Evolutionary conservation across 441 rosid genomes (phyloP).

Genomic region (Raphanus hybrid): DNA sequence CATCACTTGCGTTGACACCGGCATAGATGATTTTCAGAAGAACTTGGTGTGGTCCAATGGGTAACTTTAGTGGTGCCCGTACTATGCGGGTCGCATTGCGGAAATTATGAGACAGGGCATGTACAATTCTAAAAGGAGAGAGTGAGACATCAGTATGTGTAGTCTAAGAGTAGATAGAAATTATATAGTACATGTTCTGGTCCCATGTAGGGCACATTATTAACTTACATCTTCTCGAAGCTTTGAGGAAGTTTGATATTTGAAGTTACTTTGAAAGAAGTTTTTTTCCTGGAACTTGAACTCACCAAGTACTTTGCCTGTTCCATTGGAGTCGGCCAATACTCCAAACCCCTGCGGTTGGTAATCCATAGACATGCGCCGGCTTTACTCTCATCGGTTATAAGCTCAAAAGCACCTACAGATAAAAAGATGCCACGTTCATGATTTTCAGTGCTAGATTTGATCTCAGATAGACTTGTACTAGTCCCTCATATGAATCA

Average conservation of each 20-base stretch:
- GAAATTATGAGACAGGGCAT: constrained; percentile 83
- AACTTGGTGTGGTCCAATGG: constrained; percentile 75
- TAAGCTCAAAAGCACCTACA: constrained; percentile 91
- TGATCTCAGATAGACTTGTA: not conserved
- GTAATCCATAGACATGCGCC: constrained; percentile 95
- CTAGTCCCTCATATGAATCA: not conserved
- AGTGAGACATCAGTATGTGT: constrained; percentile 29
- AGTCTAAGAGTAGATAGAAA: constrained; percentile 28
- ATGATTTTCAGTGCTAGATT: constrained; percentile 11
- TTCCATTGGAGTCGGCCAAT: constrained; percentile 89
- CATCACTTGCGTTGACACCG: constrained; percentile 99
- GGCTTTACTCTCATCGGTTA: constrained; percentile 76
- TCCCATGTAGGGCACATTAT: not conserved
- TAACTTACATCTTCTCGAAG: constrained; percentile 87
- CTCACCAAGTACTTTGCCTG: constrained; percentile 69
- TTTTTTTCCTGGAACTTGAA: constrained; percentile 48
- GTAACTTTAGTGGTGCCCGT: constrained; percentile 56
- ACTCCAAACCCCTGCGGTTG: constrained; percentile 86
- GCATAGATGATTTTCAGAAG: constrained; percentile 88
- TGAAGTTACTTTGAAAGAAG: constrained; percentile 46
- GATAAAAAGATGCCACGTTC: not conserved
- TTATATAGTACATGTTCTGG: constrained; percentile 2
- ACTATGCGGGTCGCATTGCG: constrained; percentile 80
- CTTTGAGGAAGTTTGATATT: constrained; percentile 68
- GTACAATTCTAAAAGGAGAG: constrained; percentile 76